Conservation (phyloP, 164 flowering plant species). For the Akebia trifoliata region DNA sequence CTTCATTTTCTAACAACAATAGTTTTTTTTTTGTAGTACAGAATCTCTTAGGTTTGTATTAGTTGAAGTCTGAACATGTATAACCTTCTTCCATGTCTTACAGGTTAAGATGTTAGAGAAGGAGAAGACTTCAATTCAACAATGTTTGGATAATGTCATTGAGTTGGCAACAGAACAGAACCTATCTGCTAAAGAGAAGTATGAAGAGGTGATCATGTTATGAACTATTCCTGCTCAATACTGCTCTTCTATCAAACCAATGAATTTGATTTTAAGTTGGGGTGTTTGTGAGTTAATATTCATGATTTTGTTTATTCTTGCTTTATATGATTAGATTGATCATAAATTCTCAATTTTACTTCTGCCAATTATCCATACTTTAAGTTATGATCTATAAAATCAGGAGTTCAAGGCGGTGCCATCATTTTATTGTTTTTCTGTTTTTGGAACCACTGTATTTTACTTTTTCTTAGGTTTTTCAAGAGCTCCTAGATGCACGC, state of each 20-base stretch:
- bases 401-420: too few relatives aligned
- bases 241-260: not conserved
- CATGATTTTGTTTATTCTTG: too few relatives aligned
- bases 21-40: not conserved
- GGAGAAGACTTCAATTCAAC: slow-evolving; percentile 67
- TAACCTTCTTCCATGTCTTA: not conserved
- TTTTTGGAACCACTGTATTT: slow-evolving; percentile 5
- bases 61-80: not conserved
- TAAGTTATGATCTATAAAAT: too few relatives aligned
- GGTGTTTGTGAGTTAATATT: too few relatives aligned
- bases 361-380: too few relatives aligned
- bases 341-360: too few relatives aligned
- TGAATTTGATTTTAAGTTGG: too few relatives aligned
- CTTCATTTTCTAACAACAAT: too few relatives aligned
- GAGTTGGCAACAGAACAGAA: slow-evolving; percentile 60
- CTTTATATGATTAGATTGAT: too few relatives aligned
- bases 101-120: slow-evolving; percentile 61
- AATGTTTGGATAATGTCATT: slow-evolving; percentile 45
- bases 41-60: not conserved
- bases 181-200: slow-evolving; percentile 43
- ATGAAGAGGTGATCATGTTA: slow-evolving; percentile 49
- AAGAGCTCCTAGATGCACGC: slow-evolving; percentile 47
- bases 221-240: not conserved
- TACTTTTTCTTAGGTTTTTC: slow-evolving; percentile 30
- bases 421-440: not conserved